Base-by-base conservation (phyloP, 2,329 filamentous ascomycete species). In the Sarocladiaceae sp. region DNA sequence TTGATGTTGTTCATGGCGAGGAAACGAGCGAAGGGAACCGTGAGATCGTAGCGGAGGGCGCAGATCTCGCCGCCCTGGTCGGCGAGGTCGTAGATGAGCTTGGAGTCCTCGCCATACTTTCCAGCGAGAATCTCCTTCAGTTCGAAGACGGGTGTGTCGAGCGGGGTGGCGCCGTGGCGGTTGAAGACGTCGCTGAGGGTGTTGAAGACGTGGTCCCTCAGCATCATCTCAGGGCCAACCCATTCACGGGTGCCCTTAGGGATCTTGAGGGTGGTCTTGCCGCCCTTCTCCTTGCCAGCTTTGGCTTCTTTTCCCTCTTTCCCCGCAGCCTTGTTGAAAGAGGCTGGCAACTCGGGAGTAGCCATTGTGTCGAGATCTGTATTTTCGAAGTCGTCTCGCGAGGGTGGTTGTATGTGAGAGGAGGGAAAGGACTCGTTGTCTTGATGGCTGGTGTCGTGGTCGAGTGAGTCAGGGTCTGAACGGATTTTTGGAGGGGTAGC, bases 161-260 rank as follows among this genome's bases (percentile, higher is more conserved):
- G 81, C 49, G 84, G 82, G 48, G 85, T 82, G 50, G 77, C 87
- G 61, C 85, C 87, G 69, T 91, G 85, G 56, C 83, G 83, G 68
- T 89, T 88, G 72, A 93, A 91, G 60, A 91, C 82, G 48, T 82
- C 72, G 52, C 79, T 81, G 62, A 91, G 88, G 56, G 78, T 82
- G 58, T 67, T 73, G 64, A 88, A 90, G 67, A 91, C 89, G 61
- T 82, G 80, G 65, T 90, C 85, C 55, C 86, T 80, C 58, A 91
- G 81, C 58, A 88, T 76, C 73, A 89, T 85, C 60, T 89, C 83
- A 64, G 77, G 77, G 54, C 83, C 85, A 58, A 81, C 75, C 85
- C 81, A 95, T 64, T 95, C 89, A 61, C 88, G 86, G 52, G 88
- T 95, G 54, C 89, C 88, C 75, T 95, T 95, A 50, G 88, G 87